Conservation (phyloP, 345 rosid genomes). For the Syzygium oleosum region DNA sequence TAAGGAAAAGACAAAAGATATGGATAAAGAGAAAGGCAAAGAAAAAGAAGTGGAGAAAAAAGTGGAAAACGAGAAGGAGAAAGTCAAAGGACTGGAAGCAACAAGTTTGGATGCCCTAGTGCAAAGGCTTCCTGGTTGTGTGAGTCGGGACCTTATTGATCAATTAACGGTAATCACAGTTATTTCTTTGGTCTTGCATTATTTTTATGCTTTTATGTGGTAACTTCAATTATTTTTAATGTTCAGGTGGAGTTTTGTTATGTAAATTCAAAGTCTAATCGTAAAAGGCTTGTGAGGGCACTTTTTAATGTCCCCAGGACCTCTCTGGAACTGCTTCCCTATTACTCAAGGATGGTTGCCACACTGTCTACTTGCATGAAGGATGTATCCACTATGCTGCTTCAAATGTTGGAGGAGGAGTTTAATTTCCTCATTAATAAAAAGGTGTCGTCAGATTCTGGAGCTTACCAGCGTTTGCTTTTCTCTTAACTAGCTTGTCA, state of each 20-base stretch:
- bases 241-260: constrained; percentile 97
- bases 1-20: constrained; percentile 17
- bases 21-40: constrained; percentile 65
- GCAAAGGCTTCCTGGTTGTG: constrained; percentile 95
- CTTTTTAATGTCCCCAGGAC: constrained; percentile 95
- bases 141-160: constrained; percentile 97
- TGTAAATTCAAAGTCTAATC: constrained; percentile 85
- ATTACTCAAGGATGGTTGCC: constrained; percentile 96
- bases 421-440: constrained; percentile 88
- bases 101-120: constrained; percentile 84
- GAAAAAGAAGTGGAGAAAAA: constrained; percentile 78
- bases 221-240: background rate
- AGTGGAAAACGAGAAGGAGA: constrained; percentile 81
- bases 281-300: constrained; percentile 94
- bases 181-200: background rate
- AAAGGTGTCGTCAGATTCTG: constrained; percentile 39
- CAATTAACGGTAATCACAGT: constrained; percentile 72
- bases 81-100: constrained; percentile 81
- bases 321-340: constrained; percentile 89
- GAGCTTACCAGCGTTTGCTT: background rate
- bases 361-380: constrained; percentile 94
- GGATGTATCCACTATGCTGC: constrained; percentile 81
- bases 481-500: background rate
- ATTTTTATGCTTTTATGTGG: background rate
- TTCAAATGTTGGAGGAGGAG: constrained; percentile 97